Conservation (phyloP, 2,329 filamentous ascomycete species). For the Talaromyces sp. region DNA sequence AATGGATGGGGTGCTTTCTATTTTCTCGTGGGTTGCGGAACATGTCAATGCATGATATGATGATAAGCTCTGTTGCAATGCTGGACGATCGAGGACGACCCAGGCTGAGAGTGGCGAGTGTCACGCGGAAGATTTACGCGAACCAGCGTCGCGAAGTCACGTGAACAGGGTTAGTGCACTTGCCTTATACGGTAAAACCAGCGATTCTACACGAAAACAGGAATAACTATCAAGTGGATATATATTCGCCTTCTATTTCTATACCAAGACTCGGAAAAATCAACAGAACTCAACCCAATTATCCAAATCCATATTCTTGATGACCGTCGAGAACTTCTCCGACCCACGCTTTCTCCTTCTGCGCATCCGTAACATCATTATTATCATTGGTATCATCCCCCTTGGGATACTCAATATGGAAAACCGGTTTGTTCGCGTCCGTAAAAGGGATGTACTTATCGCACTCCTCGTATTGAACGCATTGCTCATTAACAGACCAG, state of each 20-base stretch:
- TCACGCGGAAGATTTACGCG: slow-evolving; percentile 3
- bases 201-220: too few relatives aligned
- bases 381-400: slow-evolving; percentile 39
- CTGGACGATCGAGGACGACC: background rate
- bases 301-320: slow-evolving; percentile 62
- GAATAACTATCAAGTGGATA: too few relatives aligned
- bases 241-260: background rate
- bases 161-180: too few relatives aligned
- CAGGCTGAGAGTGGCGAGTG: background rate
- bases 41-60: slow-evolving; percentile 18
- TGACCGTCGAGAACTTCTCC: slow-evolving; percentile 56
- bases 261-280: background rate
- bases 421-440: slow-evolving; percentile 60
- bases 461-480: slow-evolving; percentile 58
- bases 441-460: slow-evolving; percentile 55
- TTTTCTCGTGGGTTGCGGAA: slow-evolving; percentile 11
- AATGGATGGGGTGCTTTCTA: background rate
- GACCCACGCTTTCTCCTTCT: slow-evolving; percentile 46
- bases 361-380: slow-evolving; percentile 27
- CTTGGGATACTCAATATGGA: slow-evolving; percentile 66
- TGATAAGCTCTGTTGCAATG: slow-evolving; percentile 17
- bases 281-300: slow-evolving; percentile 58
- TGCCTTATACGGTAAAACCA: too few relatives aligned
- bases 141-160: slow-evolving; percentile 1
- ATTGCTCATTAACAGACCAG: slow-evolving; percentile 69